A percentile compares a stretch with the other conserved stretches of the same genome.
Conservation (phyloP, 495 filamentous ascomycete genomes). For the Hyaloscypha finlandica region DNA sequence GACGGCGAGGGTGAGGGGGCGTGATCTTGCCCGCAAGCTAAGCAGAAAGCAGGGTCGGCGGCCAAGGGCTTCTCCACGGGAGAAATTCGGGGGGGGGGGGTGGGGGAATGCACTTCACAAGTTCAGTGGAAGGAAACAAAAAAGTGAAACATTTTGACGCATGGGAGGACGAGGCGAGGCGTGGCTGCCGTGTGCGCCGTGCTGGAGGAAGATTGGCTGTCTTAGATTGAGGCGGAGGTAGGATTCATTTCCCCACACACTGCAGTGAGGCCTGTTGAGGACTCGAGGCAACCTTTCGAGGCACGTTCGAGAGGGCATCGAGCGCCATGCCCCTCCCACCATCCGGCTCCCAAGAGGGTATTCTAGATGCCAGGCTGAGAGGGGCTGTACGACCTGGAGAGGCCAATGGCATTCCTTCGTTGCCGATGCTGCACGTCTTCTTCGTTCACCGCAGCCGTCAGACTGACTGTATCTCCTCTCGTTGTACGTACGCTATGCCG, state of each 20-base stretch:
- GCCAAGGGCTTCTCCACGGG: slow-evolving; percentile 7
- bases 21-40: background rate
- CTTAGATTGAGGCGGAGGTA: background rate
- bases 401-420: background rate
- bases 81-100: background rate
- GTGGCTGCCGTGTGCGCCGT: background rate
- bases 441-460: background rate
- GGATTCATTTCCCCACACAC: background rate
- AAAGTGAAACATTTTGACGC: background rate
- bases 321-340: background rate
- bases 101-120: background rate
- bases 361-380: background rate
- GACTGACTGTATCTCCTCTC: background rate
- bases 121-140: background rate
- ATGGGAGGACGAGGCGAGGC: background rate
- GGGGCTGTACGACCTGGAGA: background rate
- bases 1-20: background rate
- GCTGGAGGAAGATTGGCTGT: background rate
- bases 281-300: too few relatives aligned
- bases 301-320: background rate
- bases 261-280: background rate
- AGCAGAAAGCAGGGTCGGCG: background rate
- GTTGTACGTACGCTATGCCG: background rate
- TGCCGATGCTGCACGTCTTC: background rate
- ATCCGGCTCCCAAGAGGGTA: background rate